phyloP scores from a whole-genome alignment of 768 basidiomycete genomes.

The Podaxis rugospora region DNA sequence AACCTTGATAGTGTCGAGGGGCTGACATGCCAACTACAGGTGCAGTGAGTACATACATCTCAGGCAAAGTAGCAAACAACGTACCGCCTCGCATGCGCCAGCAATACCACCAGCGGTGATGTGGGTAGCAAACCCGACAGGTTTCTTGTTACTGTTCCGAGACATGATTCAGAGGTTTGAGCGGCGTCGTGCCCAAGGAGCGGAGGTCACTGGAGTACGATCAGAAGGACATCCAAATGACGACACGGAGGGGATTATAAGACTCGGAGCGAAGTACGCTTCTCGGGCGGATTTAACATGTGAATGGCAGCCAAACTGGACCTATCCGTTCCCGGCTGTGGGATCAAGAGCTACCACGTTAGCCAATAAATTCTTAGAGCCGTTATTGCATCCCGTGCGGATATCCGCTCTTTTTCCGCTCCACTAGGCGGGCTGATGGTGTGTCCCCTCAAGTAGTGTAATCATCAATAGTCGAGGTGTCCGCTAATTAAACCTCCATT shows the following conservation, averaged over 20 bases:
- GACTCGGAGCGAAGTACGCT: constrained; percentile 10
- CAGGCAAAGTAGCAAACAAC: constrained; percentile 20
- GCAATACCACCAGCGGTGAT: constrained; percentile 93
- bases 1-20: constrained; percentile 98
- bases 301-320: constrained; percentile 20
- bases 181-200: background rate
- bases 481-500: background rate
- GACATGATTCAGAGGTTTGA: constrained; percentile 35
- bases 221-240: constrained; percentile 11
- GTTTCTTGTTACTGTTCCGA: constrained; percentile 59
- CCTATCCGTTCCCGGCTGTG: constrained; percentile 13
- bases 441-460: background rate
- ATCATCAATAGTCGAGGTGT: background rate
- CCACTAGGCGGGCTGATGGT: background rate
- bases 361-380: constrained; percentile 17
- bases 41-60: background rate
- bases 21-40: constrained; percentile 74
- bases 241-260: constrained; percentile 15
- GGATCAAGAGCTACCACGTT: constrained; percentile 16
- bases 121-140: constrained; percentile 83
- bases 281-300: constrained; percentile 21
- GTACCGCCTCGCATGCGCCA: constrained; percentile 88
- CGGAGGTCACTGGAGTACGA: background rate
- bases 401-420: constrained; percentile 24
- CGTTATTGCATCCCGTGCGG: constrained; percentile 17